phyloP scores from a whole-genome alignment of 1,284 basidiomycete species.

The Veloporphyrellus conicus region DNA sequence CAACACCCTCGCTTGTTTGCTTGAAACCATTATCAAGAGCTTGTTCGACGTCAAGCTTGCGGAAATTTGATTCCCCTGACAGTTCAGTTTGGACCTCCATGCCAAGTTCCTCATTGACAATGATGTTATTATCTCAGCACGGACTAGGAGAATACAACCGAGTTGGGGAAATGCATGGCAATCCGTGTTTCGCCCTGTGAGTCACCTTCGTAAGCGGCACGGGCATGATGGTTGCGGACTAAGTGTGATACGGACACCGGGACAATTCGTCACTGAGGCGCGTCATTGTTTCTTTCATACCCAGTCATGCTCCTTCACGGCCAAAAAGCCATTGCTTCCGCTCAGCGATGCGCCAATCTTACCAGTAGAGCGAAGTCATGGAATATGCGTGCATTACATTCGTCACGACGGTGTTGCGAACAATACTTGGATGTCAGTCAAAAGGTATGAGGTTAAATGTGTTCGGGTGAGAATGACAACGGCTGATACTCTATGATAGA shows the following conservation, averaged over 20 bases:
- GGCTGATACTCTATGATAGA: constrained; percentile 34
- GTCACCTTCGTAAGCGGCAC: background rate
- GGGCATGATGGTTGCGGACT: too few relatives aligned
- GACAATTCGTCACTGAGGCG: background rate
- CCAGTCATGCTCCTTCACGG: constrained; percentile 16
- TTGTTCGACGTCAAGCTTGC: too few relatives aligned
- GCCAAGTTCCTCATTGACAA: too few relatives aligned
- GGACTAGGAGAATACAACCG: too few relatives aligned
- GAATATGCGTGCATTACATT: constrained; percentile 19
- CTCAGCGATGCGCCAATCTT: constrained; percentile 7
- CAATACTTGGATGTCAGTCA: constrained; percentile 35
- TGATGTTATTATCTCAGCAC: too few relatives aligned
- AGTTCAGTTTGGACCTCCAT: too few relatives aligned
- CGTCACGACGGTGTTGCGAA: constrained; percentile 26
- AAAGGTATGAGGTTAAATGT: constrained; percentile 28
- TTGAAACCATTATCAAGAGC: too few relatives aligned
- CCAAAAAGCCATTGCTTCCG: constrained; percentile 7
- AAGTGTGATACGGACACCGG: background rate
- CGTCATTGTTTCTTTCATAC: background rate
- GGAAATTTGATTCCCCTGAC: too few relatives aligned
- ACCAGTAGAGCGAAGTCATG: constrained; percentile 5
- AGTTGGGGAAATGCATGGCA: background rate
- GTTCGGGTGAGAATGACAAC: background rate
- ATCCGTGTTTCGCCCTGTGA: background rate
- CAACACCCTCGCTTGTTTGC: too few relatives aligned